Evolutionary conservation across 805 yeast species (phyloP), one percentile per base, ranked within the genome.

Genomic region (Metschnikowia baotianmanensis): DNA sequence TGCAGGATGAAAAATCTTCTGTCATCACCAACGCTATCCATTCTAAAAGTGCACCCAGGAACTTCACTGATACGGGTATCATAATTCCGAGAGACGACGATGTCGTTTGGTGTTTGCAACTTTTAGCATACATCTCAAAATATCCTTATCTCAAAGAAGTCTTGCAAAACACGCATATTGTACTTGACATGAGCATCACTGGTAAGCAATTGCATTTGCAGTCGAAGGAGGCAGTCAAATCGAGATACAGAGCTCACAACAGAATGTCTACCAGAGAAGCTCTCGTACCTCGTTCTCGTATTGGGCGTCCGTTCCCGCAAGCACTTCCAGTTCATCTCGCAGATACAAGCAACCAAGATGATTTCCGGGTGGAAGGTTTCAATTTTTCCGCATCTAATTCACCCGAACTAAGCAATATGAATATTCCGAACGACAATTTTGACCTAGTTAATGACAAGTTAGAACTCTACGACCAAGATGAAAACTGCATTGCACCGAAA

Each of bases 81-180:
- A 73, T 90, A n/a, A 76, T 89, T 5, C 97, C 97, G 1, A 77
- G 87, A 42, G 95, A 86, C 48, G 97, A 91, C 58, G 99, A 91
- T 57, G 86, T 91, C n/a, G 82, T 88, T 27, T 89, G 96, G 96
- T 84, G 96, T 4, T 69, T 91, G 39, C 98, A 91, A 61, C 72
- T 93, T 16, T 63, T 93, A 36, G 98, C 98, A 11, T 91, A 89
- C 61, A 86, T 90, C 30, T 89, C 97, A 4, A 91, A 91, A 62
- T 91, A 93, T 56, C 82, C 96, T 0, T 76, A 79, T 46, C 67
- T 90, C 59, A 85, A 90, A 54, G 82, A 80, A 27, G 73, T 72
- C 34, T 67, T 91, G 43, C 95, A 89, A 50, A 77, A 76, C 38
- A 82, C 95, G 3, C 84, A 85, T 60, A 65, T 89, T 34, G 80